A percentile compares a stretch with the other conserved stretches of the same genome.
Evolutionary conservation across 441 rosid genomes (phyloP).

Genomic region (Codiaeum variegatum): DNA sequence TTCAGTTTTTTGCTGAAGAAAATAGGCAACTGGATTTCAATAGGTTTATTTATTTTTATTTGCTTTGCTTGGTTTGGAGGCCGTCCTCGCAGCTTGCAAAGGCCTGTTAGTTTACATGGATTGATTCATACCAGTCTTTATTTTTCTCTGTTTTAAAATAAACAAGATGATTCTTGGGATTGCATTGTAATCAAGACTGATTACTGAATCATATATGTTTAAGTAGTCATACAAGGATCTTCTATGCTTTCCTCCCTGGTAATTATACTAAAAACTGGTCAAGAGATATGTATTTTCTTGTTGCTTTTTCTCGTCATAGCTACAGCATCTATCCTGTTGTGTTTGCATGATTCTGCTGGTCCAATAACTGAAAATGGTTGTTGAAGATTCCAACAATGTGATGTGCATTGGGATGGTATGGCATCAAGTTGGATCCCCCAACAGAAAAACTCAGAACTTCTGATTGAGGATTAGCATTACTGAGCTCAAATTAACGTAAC

Average conservation of each 20-base stretch:
- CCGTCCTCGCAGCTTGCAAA: neutral
- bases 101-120: neutral
- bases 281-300: neutral
- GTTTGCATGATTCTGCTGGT: neutral
- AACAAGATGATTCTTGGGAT: slow-evolving; percentile 5
- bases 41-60: neutral
- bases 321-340: neutral
- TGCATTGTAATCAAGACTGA: neutral
- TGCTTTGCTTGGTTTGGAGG: neutral
- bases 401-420: neutral
- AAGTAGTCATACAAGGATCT: neutral
- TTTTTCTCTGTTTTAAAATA: neutral
- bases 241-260: neutral
- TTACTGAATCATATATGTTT: neutral
- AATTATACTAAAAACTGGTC: neutral
- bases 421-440: neutral
- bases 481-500: neutral
- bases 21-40: neutral
- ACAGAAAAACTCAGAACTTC: neutral
- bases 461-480: neutral
- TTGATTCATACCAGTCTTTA: neutral
- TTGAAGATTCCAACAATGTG: neutral
- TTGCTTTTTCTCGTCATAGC: neutral
- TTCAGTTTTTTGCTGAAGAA: neutral
- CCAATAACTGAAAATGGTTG: neutral